Percentiles rank a stretch among this genome's conserved stretches.
Conservation (phyloP, 2,329 filamentous ascomycete genomes). For the Fusarium sp. region DNA sequence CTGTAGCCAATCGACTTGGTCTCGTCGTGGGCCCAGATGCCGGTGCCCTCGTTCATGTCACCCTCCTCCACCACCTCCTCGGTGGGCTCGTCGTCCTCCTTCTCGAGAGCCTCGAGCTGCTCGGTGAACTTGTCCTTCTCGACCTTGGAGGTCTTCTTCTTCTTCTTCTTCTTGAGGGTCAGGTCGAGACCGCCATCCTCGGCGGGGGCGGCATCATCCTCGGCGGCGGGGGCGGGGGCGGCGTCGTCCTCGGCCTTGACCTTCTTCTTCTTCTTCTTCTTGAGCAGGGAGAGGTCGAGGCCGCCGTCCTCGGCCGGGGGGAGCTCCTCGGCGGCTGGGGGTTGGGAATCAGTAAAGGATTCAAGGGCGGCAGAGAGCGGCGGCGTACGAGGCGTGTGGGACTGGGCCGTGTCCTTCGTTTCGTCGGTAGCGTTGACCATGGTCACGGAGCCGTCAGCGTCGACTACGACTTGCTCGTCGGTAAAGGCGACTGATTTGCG, state of each 20-base stretch:
- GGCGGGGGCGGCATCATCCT: constrained; percentile 54
- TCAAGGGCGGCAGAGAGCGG: constrained; percentile 66
- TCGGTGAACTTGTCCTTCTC: constrained; percentile 72
- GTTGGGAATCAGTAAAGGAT: constrained; percentile 64
- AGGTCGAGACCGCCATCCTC: constrained; percentile 66
- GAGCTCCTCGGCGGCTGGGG: constrained; percentile 60
- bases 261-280: constrained; percentile 81
- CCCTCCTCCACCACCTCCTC: constrained; percentile 70
- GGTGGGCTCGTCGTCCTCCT: constrained; percentile 71
- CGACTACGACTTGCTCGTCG: constrained; percentile 87
- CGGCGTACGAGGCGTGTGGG: constrained; percentile 78
- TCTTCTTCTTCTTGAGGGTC: constrained; percentile 87
- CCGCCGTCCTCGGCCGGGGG: constrained; percentile 63
- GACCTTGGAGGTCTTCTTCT: constrained; percentile 63
- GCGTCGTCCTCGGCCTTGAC: constrained; percentile 58
- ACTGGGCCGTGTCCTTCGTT: constrained; percentile 83
- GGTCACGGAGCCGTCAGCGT: constrained; percentile 87
- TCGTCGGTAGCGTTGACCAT: constrained; percentile 79
- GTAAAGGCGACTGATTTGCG: constrained; percentile 96
- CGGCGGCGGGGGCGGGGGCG: constrained; percentile 51
- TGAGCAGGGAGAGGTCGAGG: constrained; percentile 74
- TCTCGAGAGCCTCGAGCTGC: constrained; percentile 71
- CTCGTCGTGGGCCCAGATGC: constrained; percentile 89
- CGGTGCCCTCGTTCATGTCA: constrained; percentile 88
- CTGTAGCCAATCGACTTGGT: constrained; percentile 84